Conservation (phyloP, 345 rosid species). For the Aethionema arabicum region DNA sequence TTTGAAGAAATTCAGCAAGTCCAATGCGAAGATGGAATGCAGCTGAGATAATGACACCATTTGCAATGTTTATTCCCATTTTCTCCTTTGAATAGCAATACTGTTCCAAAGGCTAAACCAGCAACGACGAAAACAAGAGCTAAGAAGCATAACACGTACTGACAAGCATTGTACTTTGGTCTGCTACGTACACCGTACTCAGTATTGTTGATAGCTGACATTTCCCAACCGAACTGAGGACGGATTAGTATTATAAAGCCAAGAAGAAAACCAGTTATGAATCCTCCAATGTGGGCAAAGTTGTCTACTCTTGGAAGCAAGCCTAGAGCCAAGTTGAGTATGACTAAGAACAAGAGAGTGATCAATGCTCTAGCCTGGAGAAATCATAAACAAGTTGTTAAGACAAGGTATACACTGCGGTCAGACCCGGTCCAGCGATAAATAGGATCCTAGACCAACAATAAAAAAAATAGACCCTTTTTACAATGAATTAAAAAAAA, state of each 20-base stretch:
- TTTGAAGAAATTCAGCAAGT: constrained; percentile 41
- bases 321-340: constrained; percentile 68
- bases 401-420: neutral
- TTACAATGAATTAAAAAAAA: too few species aligned
- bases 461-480: too few species aligned
- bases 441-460: too few species aligned
- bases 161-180: constrained; percentile 73
- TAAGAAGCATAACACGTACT: constrained; percentile 48
- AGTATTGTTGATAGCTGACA: constrained; percentile 41
- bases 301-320: constrained; percentile 93
- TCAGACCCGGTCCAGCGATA: too few species aligned
- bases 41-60: constrained; percentile 92
- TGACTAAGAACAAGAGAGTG: constrained; percentile 60
- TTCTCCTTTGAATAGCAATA: constrained; percentile 78
- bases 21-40: constrained; percentile 80
- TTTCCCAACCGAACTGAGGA: constrained; percentile 79
- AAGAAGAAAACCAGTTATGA: constrained; percentile 64
- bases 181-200: constrained; percentile 46
- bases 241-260: constrained; percentile 63
- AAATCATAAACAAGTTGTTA: constrained; percentile 9
- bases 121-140: constrained; percentile 46
- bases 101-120: constrained; percentile 59
- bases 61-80: constrained; percentile 77
- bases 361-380: constrained; percentile 57
- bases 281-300: constrained; percentile 91